Conservation (phyloP, 768 basidiomycete genomes). For the Pleurotus pulmonarius region DNA sequence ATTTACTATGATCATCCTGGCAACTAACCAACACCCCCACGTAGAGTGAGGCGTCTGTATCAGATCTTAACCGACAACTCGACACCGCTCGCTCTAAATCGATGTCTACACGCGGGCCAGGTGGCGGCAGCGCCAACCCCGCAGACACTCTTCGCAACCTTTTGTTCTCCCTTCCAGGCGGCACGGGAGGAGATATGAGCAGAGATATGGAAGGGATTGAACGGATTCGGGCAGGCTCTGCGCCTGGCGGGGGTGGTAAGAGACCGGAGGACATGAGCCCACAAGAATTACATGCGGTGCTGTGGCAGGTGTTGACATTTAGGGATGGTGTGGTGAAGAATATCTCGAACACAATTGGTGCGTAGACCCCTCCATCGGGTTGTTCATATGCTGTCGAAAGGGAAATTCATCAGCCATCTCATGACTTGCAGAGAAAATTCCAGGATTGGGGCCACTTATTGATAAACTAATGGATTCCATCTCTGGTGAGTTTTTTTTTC, state of each 20-base stretch:
- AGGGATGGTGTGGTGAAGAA: conserved; percentile 81
- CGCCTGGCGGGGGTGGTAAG: conserved; percentile 56
- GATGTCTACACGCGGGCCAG: conserved; percentile 26
- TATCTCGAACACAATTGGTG: conserved; percentile 70
- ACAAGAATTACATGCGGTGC: conserved; percentile 76
- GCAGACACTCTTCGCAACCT: conserved; percentile 54
- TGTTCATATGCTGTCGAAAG: too few species aligned
- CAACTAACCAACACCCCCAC: background rate
- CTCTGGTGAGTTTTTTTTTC: conserved; percentile 50
- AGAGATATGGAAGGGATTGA: conserved; percentile 75
- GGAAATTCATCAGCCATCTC: background rate
- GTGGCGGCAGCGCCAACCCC: conserved; percentile 29
- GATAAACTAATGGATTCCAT: conserved; percentile 79
- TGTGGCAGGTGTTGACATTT: conserved; percentile 87
- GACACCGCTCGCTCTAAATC: conserved; percentile 62
- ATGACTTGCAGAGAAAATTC: conserved; percentile 63
- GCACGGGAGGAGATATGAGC: conserved; percentile 55
- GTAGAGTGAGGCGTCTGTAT: conserved; percentile 67
- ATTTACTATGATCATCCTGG: background rate
- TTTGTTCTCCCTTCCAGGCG: conserved; percentile 61
- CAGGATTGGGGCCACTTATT: conserved; percentile 68
- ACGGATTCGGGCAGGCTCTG: conserved; percentile 51
- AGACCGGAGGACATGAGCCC: conserved; percentile 81
- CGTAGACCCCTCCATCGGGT: conserved; percentile 12
- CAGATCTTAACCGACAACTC: conserved; percentile 80